Evolutionary conservation across 2,329 filamentous ascomycete species (phyloP).

Genomic region (Talaromyces rugulosus): DNA sequence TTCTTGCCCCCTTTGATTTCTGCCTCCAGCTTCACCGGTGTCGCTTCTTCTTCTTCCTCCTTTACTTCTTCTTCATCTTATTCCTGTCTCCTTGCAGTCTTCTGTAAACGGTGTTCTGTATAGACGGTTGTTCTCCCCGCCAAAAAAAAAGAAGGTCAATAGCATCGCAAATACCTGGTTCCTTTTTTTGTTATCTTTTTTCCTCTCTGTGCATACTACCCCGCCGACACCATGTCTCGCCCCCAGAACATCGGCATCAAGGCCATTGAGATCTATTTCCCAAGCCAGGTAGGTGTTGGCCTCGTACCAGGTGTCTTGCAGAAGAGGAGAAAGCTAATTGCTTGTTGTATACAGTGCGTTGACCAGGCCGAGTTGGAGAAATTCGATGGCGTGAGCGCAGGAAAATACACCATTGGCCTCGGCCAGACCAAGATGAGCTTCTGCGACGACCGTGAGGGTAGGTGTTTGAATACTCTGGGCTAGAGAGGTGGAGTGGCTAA

Average conservation of each 20-base stretch:
- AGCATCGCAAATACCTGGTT: neutral
- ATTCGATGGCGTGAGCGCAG: slow-evolving; percentile 75
- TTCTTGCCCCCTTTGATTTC: slow-evolving; percentile 2
- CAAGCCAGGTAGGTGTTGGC: slow-evolving; percentile 66
- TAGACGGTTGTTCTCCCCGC: neutral
- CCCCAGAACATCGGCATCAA: slow-evolving; percentile 89
- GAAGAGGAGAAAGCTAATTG: neutral
- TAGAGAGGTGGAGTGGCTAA: neutral
- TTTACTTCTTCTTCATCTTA: neutral
- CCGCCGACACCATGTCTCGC: slow-evolving; percentile 60
- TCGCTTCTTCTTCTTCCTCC: neutral
- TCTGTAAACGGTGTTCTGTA: neutral
- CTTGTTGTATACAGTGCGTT: slow-evolving; percentile 59
- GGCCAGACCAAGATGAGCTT: slow-evolving; percentile 92
- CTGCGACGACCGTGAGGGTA: slow-evolving; percentile 84
- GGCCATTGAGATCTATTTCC: slow-evolving; percentile 87
- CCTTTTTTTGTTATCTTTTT: neutral
- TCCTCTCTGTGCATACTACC: slow-evolving; percentile 2
- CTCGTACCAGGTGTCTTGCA: neutral
- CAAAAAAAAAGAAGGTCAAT: neutral
- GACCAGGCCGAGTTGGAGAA: slow-evolving; percentile 79
- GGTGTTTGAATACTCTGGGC: slow-evolving; percentile 20
- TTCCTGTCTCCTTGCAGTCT: neutral
- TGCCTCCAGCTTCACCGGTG: neutral
- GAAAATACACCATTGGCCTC: slow-evolving; percentile 88